Percentiles rank a stretch among this genome's conserved stretches.
Conservation (phyloP, 148 eudicot species). For the Rhododendron mucronatum region DNA sequence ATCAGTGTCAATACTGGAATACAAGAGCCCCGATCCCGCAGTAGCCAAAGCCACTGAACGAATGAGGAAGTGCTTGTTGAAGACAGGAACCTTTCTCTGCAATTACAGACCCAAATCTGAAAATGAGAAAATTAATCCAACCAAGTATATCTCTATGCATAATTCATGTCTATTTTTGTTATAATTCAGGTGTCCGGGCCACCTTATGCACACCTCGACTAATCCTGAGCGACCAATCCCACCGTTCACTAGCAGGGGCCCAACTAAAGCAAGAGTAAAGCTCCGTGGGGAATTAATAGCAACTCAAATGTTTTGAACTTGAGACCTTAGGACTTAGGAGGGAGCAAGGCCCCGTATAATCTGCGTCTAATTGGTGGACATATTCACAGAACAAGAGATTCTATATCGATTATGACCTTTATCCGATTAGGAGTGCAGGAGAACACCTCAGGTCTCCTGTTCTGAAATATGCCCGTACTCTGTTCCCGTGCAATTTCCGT, state of each 20-base stretch:
- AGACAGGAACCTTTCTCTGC: constrained; percentile 43
- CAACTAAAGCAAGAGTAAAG: not conserved
- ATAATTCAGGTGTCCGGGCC: not conserved
- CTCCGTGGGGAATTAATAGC: not conserved
- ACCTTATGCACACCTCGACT: not conserved
- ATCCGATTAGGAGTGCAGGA: not conserved
- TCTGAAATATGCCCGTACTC: too few relatives aligned
- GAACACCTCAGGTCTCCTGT: too few relatives aligned
- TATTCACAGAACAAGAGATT: not conserved
- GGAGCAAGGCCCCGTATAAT: not conserved
- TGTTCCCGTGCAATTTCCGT: too few relatives aligned
- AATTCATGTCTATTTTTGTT: not conserved
- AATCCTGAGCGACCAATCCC: not conserved
- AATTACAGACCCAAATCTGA: not conserved
- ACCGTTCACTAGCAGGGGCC: not conserved
- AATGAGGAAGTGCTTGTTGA: constrained; percentile 24
- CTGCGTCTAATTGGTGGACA: not conserved
- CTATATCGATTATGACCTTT: not conserved
- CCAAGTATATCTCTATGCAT: not conserved
- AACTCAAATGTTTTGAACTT: not conserved
- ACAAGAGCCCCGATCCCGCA: constrained; percentile 56
- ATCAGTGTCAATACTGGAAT: constrained; percentile 22
- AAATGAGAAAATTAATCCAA: not conserved
- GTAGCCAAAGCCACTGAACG: constrained; percentile 48
- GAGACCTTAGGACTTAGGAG: not conserved